A percentile compares a stretch with the other conserved stretches of the same genome.
Conservation (phyloP, 306 rosid genomes). For the Prosopis cineraria region DNA sequence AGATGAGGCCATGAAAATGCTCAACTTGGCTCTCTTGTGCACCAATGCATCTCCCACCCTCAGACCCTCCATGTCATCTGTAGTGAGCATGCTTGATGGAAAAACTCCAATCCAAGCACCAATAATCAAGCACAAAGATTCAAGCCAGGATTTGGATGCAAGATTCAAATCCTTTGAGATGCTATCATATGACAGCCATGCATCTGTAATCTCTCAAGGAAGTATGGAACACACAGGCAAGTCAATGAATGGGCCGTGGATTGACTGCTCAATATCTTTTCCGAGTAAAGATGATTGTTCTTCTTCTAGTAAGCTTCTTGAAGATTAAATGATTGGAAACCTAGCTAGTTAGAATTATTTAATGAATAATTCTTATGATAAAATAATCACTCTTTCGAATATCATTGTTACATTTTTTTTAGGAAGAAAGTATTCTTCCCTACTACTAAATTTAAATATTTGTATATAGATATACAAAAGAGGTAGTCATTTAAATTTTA, state of each 20-base stretch:
- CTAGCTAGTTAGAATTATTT: too few relatives aligned
- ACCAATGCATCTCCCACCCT: slow-evolving; percentile 90
- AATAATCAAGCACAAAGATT: slow-evolving; percentile 42
- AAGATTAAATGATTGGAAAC: not conserved
- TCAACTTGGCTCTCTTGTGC: slow-evolving; percentile 80
- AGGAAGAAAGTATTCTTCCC: too few relatives aligned
- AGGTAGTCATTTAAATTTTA: too few relatives aligned
- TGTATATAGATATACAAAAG: too few relatives aligned
- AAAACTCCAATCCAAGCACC: slow-evolving; percentile 59
- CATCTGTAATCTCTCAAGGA: slow-evolving; percentile 43
- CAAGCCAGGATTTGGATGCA: slow-evolving; percentile 45
- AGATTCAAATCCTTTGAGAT: slow-evolving; percentile 71
- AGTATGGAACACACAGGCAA: slow-evolving; percentile 45
- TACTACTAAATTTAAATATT: too few relatives aligned
- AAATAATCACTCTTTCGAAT: too few relatives aligned
- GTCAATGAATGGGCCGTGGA: slow-evolving; percentile 65
- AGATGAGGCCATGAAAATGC: slow-evolving; percentile 72
- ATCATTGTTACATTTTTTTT: too few relatives aligned
- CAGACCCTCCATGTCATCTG: slow-evolving; percentile 83
- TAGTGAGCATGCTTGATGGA: slow-evolving; percentile 87
- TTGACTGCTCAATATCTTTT: slow-evolving; percentile 52
- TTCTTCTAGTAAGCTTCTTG: slow-evolving; percentile 44
- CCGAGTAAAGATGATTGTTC: slow-evolving; percentile 40
- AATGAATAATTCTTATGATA: too few relatives aligned
- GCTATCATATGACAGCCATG: slow-evolving; percentile 60